Evolutionary conservation across 148 eudicot genomes (phyloP), one percentile per base, ranked within the genome.

Genomic region (Amaranthus cruentus): DNA sequence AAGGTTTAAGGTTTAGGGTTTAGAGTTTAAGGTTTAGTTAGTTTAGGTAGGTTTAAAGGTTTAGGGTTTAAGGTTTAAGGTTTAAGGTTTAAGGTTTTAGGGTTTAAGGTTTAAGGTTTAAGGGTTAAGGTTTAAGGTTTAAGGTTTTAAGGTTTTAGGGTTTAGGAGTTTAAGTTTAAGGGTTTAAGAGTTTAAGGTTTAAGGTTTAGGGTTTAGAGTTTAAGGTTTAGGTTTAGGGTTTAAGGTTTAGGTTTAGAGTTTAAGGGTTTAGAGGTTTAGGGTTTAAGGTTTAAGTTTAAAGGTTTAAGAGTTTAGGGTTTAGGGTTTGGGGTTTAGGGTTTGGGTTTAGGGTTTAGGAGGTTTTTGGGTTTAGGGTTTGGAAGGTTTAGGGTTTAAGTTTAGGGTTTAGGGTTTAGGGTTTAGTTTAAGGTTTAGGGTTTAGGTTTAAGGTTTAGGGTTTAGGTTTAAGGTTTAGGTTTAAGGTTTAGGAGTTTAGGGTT

Each of bases 301-400:
- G 68, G 59, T 58, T 76, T 68, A 48, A 66, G 73, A 66, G 58
- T 77, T 62, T n/a, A 62, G 79, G 79, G 44, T 77, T 77, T 62
- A 69, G 79, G 75, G 53, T 77, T 70, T 55, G 75, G 79, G 75
- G 62, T 77, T 70, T 63, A 75, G 79, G 75, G 53, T 77, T 69
- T 61, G 79, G 79, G 73, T 77, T 77, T 43, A 58, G 79, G 62
- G 70, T 77, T 47, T 56, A 75, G 79, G 62, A 57, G 61, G 61
- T 2, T 57, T 57, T 57, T 2, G 61, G 61, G 61, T 57, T 57
- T 57, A 57, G 61, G 61, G 61, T 57, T 57, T 57, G 3, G 44
- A 1, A 1, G 6, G 1, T 62, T 62, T 4, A 7, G 42, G 44
- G 6, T 62, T 62, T 4, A 7, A 7, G 44, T 46, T 65, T 44